phyloP scores from a whole-genome alignment of 306 rosid genomes.

The Vicia sativa region DNA sequence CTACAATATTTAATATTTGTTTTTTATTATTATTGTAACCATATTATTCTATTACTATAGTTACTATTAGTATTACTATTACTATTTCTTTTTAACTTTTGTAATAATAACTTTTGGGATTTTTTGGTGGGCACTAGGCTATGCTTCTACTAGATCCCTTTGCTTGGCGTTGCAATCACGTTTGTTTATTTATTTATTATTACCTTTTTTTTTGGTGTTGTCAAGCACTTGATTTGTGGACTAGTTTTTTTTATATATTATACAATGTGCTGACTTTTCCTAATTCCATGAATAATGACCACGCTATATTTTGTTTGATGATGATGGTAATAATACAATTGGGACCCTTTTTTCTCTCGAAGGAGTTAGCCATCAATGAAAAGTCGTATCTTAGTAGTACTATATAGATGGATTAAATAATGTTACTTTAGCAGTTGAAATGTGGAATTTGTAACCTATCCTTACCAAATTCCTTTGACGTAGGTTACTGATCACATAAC shows the following conservation, averaged over 20 bases:
- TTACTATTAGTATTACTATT: not conserved
- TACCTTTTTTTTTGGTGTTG: not conserved
- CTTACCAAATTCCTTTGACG: conserved; percentile 16
- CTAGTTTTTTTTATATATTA: not conserved
- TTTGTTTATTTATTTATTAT: conserved; percentile 31
- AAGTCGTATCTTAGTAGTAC: conserved; percentile 13
- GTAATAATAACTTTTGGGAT: not conserved
- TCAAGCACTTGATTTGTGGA: conserved; percentile 5
- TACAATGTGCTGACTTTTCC: conserved; percentile 21
- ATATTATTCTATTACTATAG: not conserved
- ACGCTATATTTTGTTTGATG: conserved; percentile 8
- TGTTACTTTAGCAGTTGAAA: conserved; percentile 29
- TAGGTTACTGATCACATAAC: not conserved
- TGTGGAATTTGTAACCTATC: conserved; percentile 2
- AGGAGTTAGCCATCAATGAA: conserved; percentile 6
- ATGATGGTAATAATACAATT: not conserved
- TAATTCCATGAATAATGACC: not conserved
- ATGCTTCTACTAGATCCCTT: conserved; percentile 35
- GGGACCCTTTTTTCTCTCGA: not conserved
- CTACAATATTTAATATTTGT: not conserved
- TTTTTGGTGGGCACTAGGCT: conserved; percentile 10
- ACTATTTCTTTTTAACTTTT: conserved; percentile 4
- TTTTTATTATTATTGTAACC: not conserved
- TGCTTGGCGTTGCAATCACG: conserved; percentile 34
- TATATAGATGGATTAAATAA: not conserved